Evolutionary conservation across 306 rosid genomes (phyloP), one percentile per base, ranked within the genome.

Genomic region (Medicago lupulina): DNA sequence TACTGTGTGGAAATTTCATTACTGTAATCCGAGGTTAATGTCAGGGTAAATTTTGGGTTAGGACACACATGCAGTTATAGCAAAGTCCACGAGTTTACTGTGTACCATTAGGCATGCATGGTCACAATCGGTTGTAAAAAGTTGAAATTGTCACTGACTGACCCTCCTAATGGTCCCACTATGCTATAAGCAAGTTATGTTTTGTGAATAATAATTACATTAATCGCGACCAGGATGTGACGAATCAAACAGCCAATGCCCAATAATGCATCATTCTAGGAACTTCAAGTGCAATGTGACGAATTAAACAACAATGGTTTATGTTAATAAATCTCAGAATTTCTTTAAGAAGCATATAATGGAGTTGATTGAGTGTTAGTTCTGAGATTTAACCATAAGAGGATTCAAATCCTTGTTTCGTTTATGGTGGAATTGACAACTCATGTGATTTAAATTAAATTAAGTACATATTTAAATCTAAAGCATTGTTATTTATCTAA

Each of bases 11-110:
- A 84, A 80, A 43, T 80, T 80, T 73, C 83, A 58, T n/a, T 71
- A 71, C 76, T 69, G 80, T 40, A 69, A 70, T 84, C 83, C 85
- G 77, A 84, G 85, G 85, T 80, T 64, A 72, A 72, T 16, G 50
- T 21, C 63, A 51, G 38, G 61, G 75, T 53, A 50, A 73, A 61
- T 62, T 54, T 78, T 38, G 65, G 67, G 41, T 6, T 47, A 46
- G 18, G 64, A 74, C 63, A 51, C 15, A 74, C 73, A 67, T 17
- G 74, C 23, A 43, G 61, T 16, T 23, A 13, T 40, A 40, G 69
- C 69, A 46, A 63, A 70, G 78, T 64, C 67, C 63, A 70, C 55
- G 44, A 74, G 34, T 25, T 21, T 36, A 58, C 78, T 43, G n/a
- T n/a, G 28, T 9, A 38, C 34, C 51, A 46, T 13, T 46, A 46